Base-by-base conservation (phyloP, 805 yeast genomes). In the Torulaspora maleeae region DNA sequence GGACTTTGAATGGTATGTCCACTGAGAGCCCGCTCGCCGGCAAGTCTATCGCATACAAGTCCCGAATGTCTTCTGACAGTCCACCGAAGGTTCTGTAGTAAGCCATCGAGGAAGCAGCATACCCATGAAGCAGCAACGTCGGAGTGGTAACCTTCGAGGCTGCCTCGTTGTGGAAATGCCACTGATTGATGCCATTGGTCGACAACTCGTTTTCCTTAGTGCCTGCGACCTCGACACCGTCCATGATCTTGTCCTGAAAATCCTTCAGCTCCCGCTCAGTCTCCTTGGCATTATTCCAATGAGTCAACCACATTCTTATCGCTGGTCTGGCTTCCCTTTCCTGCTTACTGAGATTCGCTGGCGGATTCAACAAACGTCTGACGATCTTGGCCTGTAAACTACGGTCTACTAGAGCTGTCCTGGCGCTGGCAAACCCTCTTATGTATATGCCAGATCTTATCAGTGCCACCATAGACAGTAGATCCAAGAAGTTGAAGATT, bases 41-140 rank as follows among this genome's bases (percentile, higher is more conserved):
- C 54, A 83, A 61, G 58, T 86, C 95, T 17, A 86, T 69, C 0
- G 87, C 81, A 60, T 82, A 88, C 27, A 86, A 57, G 35, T 75
- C 82, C 1, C 79, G 78, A 8, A 82, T 67, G 4, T 68, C 48
- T 40, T 48, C 58, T 3, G 77, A 60, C 39, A 83, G 63, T 0
- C 64, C 71, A 37, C 75, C 77, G 52, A 86, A 78, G 59, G 86
- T 91, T 50, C 83, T 78, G 57, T 82, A 77, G 55, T 80, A 91
- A 44, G 88, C 80, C 20, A 95, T 91, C 11, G 89, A 76, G 1
- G 95, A 86, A 0, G 98, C 95, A 1, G 95, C 96, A 60, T 88
- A 89, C 0, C 99, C 99, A 64, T 91, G 99, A 4, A 93, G 67
- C 50, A 91, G 64, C 2, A 93, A 51, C 3, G 73, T 62, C 2